Percentiles rank a stretch among this genome's conserved stretches.
Evolutionary conservation across 495 filamentous ascomycete genomes (phyloP).

Genomic region (Cercophora sp.): DNA sequence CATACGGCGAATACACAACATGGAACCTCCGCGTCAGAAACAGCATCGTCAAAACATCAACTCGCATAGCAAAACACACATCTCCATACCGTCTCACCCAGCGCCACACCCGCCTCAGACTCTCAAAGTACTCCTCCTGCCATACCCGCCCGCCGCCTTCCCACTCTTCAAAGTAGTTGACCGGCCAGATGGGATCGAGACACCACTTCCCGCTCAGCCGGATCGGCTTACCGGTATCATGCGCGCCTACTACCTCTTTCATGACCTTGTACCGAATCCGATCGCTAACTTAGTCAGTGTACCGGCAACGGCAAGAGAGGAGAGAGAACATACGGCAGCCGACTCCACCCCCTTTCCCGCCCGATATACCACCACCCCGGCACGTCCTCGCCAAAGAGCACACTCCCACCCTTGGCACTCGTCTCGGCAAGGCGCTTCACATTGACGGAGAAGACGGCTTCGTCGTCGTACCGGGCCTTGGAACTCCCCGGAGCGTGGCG

Average conservation of each 20-base stretch:
- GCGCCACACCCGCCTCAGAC: conserved; percentile 13
- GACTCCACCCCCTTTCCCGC: too few species aligned
- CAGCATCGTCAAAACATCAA: conserved; percentile 22
- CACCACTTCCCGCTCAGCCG: conserved; percentile 20
- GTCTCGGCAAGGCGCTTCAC: conserved; percentile 7
- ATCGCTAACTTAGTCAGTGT: conserved; percentile 19
- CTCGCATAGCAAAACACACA: conserved; percentile 22
- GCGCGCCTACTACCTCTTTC: conserved; percentile 12
- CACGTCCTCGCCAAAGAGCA: background rate
- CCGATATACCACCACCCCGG: background rate
- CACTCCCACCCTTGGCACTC: too few species aligned
- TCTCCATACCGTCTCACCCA: conserved; percentile 14
- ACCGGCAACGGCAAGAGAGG: too few species aligned
- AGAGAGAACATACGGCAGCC: too few species aligned
- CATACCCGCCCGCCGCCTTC: conserved; percentile 9
- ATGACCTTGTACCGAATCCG: conserved; percentile 19
- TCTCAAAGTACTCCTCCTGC: conserved; percentile 25
- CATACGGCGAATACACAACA: conserved; percentile 24
- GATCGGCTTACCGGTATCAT: conserved; percentile 20
- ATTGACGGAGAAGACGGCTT: conserved; percentile 15
- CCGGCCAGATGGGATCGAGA: conserved; percentile 21
- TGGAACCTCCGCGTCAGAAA: conserved; percentile 29
- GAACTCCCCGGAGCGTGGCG: conserved; percentile 1
- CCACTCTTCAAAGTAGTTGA: background rate
- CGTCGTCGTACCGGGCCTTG: conserved; percentile 3